Conservation (phyloP, 129 eudicot genomes). For the Deinandra increscens region DNA sequence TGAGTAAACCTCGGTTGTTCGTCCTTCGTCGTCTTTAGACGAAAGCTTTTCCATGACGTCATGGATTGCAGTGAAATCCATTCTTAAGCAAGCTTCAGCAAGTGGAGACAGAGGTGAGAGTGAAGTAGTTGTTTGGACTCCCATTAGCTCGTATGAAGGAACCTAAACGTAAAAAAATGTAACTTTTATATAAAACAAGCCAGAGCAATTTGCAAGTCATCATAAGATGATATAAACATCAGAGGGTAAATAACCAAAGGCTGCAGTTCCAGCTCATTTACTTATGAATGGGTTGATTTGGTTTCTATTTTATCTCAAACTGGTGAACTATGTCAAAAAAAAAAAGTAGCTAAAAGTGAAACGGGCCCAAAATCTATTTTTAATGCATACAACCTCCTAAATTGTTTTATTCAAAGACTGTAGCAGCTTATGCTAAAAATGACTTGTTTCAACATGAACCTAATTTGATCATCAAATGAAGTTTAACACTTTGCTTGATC, state of each 20-base stretch:
- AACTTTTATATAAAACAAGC: not conserved
- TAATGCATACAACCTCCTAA: slow-evolving; percentile 5
- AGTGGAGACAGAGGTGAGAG: slow-evolving; percentile 51
- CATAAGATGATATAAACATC: slow-evolving; percentile 13
- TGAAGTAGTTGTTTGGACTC: slow-evolving; percentile 43
- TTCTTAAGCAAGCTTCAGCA: slow-evolving; percentile 63
- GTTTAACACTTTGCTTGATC: too few species aligned
- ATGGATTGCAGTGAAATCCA: slow-evolving; percentile 60
- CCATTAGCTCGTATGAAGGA: slow-evolving; percentile 57
- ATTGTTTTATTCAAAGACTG: not conserved
- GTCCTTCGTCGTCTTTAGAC: slow-evolving; percentile 62
- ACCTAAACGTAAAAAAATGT: slow-evolving; percentile 31
- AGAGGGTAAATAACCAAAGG: not conserved
- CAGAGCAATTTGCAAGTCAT: not conserved
- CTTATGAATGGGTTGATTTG: not conserved
- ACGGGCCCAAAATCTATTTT: not conserved
- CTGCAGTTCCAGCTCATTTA: not conserved
- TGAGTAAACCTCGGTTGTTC: slow-evolving; percentile 49
- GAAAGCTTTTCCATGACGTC: slow-evolving; percentile 50
- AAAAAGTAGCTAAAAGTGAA: not conserved
- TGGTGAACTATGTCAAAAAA: not conserved
- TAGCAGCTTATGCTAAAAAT: not conserved
- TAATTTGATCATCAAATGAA: too few species aligned
- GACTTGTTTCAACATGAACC: not conserved
- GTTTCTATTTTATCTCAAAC: not conserved